Conservation (phyloP, 2,329 filamentous ascomycete genomes). For the Proliferodiscus dingleyae region DNA sequence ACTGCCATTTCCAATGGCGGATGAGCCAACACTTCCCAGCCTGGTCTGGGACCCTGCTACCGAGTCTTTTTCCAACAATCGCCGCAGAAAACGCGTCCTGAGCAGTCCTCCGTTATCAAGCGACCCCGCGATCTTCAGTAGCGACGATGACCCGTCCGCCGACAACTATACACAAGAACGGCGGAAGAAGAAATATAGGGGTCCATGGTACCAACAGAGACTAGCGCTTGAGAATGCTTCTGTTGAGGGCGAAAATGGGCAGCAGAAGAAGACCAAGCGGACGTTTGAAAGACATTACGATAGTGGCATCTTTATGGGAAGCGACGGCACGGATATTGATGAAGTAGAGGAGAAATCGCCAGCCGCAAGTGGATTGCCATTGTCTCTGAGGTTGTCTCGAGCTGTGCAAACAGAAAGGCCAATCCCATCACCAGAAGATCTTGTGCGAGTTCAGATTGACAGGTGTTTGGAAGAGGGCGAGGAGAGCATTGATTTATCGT, state of each 20-base stretch:
- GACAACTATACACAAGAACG: slow-evolving; percentile 58
- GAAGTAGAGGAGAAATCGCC: slow-evolving; percentile 19
- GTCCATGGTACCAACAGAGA: slow-evolving; percentile 63
- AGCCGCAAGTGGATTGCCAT: background rate
- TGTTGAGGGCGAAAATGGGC: slow-evolving; percentile 11
- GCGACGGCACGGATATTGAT: slow-evolving; percentile 49
- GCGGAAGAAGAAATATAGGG: slow-evolving; percentile 59
- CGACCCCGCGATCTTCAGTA: slow-evolving; percentile 67
- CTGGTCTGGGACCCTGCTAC: slow-evolving; percentile 23
- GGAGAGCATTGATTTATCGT: slow-evolving; percentile 60
- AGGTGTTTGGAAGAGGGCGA: slow-evolving; percentile 52
- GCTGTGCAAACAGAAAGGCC: slow-evolving; percentile 6
- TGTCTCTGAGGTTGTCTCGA: slow-evolving; percentile 13
- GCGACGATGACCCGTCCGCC: slow-evolving; percentile 63
- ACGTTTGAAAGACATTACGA: slow-evolving; percentile 56
- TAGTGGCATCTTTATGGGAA: slow-evolving; percentile 65
- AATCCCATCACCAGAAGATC: slow-evolving; percentile 35
- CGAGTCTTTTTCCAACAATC: slow-evolving; percentile 14
- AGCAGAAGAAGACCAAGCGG: slow-evolving; percentile 38
- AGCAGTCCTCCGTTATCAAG: slow-evolving; percentile 48
- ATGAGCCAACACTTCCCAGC: slow-evolving; percentile 35
- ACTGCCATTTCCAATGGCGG: slow-evolving; percentile 27
- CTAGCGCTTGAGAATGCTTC: slow-evolving; percentile 31
- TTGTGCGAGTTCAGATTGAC: slow-evolving; percentile 44
- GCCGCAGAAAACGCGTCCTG: slow-evolving; percentile 38